Percentiles rank a stretch among this genome's conserved stretches.
phyloP scores from a whole-genome alignment of 2,329 filamentous ascomycete genomes.

The Emmonsiellopsis sp. region DNA sequence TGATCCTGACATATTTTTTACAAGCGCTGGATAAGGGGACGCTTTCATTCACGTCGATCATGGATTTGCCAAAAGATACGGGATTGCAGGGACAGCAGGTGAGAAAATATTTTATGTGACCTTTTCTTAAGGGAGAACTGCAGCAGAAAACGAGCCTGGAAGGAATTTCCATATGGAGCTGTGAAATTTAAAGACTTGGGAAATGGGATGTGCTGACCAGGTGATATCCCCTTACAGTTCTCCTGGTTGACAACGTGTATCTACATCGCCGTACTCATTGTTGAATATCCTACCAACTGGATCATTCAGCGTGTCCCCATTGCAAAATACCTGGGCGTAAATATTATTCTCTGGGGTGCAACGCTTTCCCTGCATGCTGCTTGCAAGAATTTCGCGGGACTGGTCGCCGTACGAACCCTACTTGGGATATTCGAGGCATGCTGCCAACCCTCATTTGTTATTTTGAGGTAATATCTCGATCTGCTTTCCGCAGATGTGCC shows the following conservation, averaged over 20 bases:
- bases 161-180: not conserved
- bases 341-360: conserved; percentile 56
- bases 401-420: conserved; percentile 54
- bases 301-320: conserved; percentile 56
- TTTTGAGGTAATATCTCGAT: conserved; percentile 46
- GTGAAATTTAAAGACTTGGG: conserved; percentile 15
- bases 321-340: conserved; percentile 57
- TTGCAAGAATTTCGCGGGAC: conserved; percentile 50
- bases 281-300: conserved; percentile 65
- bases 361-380: conserved; percentile 54
- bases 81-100: conserved; percentile 36
- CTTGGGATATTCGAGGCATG: conserved; percentile 64
- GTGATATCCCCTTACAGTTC: conserved; percentile 38
- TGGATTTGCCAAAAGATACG: conserved; percentile 38
- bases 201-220: not conserved
- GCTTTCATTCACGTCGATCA: conserved; percentile 32
- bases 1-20: conserved; percentile 66
- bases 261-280: conserved; percentile 61
- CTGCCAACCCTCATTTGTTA: conserved; percentile 59
- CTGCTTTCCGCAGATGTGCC: not conserved
- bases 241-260: conserved; percentile 67
- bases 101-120: not conserved
- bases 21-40: conserved; percentile 42
- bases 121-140: not conserved
- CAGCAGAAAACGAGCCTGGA: not conserved